Percentiles rank a stretch among this genome's conserved stretches.
Conservation (phyloP, 2,329 filamentous ascomycete species). For the Stachybotrys chartarum region DNA sequence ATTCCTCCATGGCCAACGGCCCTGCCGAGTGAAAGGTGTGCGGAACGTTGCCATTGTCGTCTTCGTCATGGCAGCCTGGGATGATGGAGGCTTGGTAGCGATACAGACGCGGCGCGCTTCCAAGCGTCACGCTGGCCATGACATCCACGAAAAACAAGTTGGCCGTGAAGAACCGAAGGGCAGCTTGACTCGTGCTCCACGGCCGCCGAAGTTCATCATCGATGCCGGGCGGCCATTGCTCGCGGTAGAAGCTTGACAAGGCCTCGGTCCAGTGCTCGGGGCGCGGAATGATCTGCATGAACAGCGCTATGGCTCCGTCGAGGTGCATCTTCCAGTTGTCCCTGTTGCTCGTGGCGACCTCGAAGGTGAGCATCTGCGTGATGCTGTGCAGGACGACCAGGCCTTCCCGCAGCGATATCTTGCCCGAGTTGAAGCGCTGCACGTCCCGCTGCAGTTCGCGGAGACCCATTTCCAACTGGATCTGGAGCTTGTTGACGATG, state of each 20-base stretch:
- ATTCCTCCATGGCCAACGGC: slow-evolving; percentile 38
- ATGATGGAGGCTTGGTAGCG: slow-evolving; percentile 33
- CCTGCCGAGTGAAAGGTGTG: slow-evolving; percentile 13
- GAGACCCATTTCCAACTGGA: slow-evolving; percentile 36
- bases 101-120: slow-evolving; percentile 32
- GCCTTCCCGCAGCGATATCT: slow-evolving; percentile 21
- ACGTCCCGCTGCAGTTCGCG: slow-evolving; percentile 36
- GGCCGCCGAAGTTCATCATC: slow-evolving; percentile 24
- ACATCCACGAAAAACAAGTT: slow-evolving; percentile 42
- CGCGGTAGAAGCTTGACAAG: slow-evolving; percentile 21
- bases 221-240: slow-evolving; percentile 30
- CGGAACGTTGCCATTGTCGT: slow-evolving; percentile 7
- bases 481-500: slow-evolving; percentile 32
- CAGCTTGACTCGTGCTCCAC: slow-evolving; percentile 38
- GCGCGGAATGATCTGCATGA: slow-evolving; percentile 34
- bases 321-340: slow-evolving; percentile 44
- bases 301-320: slow-evolving; percentile 41
- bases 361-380: slow-evolving; percentile 46
- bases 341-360: slow-evolving; percentile 36
- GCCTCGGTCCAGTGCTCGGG: slow-evolving; percentile 29
- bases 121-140: slow-evolving; percentile 39
- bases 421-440: slow-evolving; percentile 22
- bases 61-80: slow-evolving; percentile 15
- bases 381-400: slow-evolving; percentile 41
- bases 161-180: slow-evolving; percentile 38